These are phyloP conservation scores for Rutstroemia sp. DNA, from an alignment of 2,329 filamentous ascomycete genomes.

Conservation along the genomic window DNA sequence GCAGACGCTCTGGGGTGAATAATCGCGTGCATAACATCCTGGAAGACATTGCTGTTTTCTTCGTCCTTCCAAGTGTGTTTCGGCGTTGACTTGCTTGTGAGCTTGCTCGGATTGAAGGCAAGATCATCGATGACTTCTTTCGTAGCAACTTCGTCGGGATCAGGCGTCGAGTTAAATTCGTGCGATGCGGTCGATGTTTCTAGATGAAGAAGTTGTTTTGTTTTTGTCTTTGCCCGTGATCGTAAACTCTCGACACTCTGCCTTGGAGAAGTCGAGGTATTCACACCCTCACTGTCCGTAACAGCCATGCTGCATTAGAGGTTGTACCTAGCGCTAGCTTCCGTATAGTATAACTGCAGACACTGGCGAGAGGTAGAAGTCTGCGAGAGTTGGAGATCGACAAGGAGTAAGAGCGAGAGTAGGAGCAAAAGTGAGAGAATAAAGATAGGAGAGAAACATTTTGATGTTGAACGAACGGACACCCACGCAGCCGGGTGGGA, in stretches of 20 bases:
- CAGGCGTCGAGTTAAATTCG: neutral
- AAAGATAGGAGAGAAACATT: too few relatives aligned
- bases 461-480: too few relatives aligned
- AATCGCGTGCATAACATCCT: slow-evolving; percentile 11
- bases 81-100: slow-evolving; percentile 11
- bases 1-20: slow-evolving; percentile 18
- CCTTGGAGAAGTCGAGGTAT: neutral
- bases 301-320: too few relatives aligned
- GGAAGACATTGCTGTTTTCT: slow-evolving; percentile 11
- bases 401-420: too few relatives aligned
- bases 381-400: too few relatives aligned
- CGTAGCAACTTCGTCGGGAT: neutral
- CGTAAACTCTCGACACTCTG: neutral
- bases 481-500: too few relatives aligned
- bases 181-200: too few relatives aligned
- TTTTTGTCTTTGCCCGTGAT: neutral
- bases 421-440: too few relatives aligned
- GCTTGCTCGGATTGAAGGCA: slow-evolving; percentile 17
- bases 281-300: neutral
- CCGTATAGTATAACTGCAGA: too few relatives aligned
- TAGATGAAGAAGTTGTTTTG: neutral
- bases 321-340: too few relatives aligned
- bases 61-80: slow-evolving; percentile 3
- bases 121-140: slow-evolving; percentile 15
- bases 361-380: too few relatives aligned